These are phyloP conservation scores for Fonsecaea multimorphosa DNA, from an alignment of 2,329 filamentous ascomycete genomes.

Conservation along the genomic window DNA sequence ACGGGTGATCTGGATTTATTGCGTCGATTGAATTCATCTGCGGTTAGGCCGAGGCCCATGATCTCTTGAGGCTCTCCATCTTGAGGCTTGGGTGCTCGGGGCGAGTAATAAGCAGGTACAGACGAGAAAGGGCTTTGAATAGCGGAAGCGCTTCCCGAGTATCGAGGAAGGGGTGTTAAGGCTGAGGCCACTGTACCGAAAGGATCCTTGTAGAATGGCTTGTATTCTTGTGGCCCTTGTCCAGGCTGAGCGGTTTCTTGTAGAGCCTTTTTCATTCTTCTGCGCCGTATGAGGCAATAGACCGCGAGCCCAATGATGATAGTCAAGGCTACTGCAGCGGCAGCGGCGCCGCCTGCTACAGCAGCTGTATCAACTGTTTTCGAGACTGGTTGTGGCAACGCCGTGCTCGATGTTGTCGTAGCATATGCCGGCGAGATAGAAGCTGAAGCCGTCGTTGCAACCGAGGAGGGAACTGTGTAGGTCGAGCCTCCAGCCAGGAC, in stretches of 20 bases:
- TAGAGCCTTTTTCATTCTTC: slow-evolving; percentile 10
- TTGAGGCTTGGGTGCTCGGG: slow-evolving; percentile 7
- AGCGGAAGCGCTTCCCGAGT: slow-evolving; percentile 15
- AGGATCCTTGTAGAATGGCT: slow-evolving; percentile 18
- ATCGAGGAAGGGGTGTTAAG: slow-evolving; percentile 19
- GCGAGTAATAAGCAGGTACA: slow-evolving; percentile 24
- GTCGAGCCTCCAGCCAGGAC: slow-evolving; percentile 29
- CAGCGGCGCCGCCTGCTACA: slow-evolving; percentile 25
- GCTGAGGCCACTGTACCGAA: slow-evolving; percentile 7
- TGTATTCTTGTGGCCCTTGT: slow-evolving; percentile 11
- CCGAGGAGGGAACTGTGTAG: slow-evolving; percentile 27
- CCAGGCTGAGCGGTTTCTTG: background rate
- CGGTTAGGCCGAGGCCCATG: slow-evolving; percentile 28
- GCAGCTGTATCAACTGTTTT: slow-evolving; percentile 17
- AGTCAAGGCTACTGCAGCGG: slow-evolving; percentile 17
- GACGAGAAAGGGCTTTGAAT: slow-evolving; percentile 16
- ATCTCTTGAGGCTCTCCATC: slow-evolving; percentile 31
- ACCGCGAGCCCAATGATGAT: slow-evolving; percentile 15
- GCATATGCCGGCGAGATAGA: background rate
- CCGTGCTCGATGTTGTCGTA: slow-evolving; percentile 8
- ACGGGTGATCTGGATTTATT: slow-evolving; percentile 23
- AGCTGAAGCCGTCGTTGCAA: slow-evolving; percentile 18
- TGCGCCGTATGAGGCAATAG: slow-evolving; percentile 20
- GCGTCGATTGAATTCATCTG: slow-evolving; percentile 29
- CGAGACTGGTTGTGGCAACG: background rate